These are phyloP conservation scores for Naegleria lovaniensis DNA, from an alignment of 208 protist species.

Conservation along the genomic window DNA sequence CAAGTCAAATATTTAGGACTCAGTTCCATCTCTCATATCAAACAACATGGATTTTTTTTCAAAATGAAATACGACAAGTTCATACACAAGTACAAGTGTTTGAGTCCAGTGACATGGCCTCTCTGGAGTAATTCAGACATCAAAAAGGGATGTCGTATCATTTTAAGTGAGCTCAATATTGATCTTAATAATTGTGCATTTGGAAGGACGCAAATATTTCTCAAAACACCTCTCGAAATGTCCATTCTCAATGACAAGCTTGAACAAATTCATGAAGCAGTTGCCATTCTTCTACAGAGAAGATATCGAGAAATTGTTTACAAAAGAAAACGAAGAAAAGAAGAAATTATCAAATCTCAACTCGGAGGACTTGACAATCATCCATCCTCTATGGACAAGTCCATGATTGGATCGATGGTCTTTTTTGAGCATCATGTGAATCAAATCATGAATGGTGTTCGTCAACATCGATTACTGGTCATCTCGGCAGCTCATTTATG, in stretches of 20 bases:
- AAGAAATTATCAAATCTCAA: neutral
- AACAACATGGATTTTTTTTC: neutral
- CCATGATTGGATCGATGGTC: neutral
- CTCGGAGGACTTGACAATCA: neutral
- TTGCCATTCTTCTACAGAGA: slow-evolving; percentile 72
- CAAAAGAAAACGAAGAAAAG: slow-evolving; percentile 8
- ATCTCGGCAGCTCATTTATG: neutral
- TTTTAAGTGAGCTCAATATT: neutral
- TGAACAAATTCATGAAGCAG: slow-evolving; percentile 63
- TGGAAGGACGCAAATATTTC: slow-evolving; percentile 86
- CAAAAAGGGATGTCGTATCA: neutral
- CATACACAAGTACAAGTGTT: neutral
- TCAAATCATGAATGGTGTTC: neutral
- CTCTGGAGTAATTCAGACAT: neutral
- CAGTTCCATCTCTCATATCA: neutral
- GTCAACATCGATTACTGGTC: neutral
- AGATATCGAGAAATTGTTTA: slow-evolving; percentile 56
- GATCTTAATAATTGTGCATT: slow-evolving; percentile 34
- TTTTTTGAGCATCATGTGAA: neutral
- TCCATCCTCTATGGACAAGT: no score
- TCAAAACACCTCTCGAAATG: slow-evolving; percentile 77
- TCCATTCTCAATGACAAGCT: slow-evolving; percentile 71
- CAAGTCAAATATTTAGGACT: slow-evolving; percentile 9
- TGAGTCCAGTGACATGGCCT: neutral
- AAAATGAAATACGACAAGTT: neutral